Conservation (phyloP, 148 eudicot species). For the Suaeda aralocaspica region DNA sequence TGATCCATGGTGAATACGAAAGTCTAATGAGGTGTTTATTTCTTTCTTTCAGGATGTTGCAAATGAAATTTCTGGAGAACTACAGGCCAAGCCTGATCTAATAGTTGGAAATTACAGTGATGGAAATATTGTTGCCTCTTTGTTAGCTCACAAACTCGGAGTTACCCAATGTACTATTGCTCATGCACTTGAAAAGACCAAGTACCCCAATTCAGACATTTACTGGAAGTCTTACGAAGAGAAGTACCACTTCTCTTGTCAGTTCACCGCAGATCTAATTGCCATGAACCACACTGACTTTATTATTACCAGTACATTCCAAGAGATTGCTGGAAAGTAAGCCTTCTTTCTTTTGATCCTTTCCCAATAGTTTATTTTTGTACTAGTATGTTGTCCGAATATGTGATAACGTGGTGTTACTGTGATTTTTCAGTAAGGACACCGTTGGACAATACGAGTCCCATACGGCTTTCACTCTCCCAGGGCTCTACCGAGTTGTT, state of each 20-base stretch:
- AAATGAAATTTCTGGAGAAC: constrained; percentile 64
- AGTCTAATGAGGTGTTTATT: constrained; percentile 6
- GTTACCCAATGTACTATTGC: constrained; percentile 99
- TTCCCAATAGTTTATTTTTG: neutral
- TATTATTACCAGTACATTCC: constrained; percentile 99
- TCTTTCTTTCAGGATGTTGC: constrained; percentile 67
- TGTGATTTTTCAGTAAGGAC: constrained; percentile 62
- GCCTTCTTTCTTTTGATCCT: neutral
- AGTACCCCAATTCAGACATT: constrained; percentile 92
- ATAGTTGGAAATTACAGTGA: constrained; percentile 94
- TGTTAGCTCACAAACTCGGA: constrained; percentile 89
- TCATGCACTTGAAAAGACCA: constrained; percentile 92
- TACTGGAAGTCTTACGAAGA: constrained; percentile 85
- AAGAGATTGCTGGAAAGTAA: constrained; percentile 97
- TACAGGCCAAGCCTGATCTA: constrained; percentile 89
- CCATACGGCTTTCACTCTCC: constrained; percentile 83
- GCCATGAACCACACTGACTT: constrained; percentile 98
- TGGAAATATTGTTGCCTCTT: constrained; percentile 95
- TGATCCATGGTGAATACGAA: neutral
- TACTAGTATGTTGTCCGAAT: neutral
- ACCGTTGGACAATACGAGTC: constrained; percentile 96
- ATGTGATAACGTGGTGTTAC: constrained; percentile 7
- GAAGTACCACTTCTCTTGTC: constrained; percentile 91
- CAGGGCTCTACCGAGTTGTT: constrained; percentile 92
- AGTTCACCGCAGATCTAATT: constrained; percentile 91